A percentile compares a stretch with the other conserved stretches of the same genome.
phyloP scores from a whole-genome alignment of 495 filamentous ascomycete genomes.

The Trichoderma orchidacearum region DNA sequence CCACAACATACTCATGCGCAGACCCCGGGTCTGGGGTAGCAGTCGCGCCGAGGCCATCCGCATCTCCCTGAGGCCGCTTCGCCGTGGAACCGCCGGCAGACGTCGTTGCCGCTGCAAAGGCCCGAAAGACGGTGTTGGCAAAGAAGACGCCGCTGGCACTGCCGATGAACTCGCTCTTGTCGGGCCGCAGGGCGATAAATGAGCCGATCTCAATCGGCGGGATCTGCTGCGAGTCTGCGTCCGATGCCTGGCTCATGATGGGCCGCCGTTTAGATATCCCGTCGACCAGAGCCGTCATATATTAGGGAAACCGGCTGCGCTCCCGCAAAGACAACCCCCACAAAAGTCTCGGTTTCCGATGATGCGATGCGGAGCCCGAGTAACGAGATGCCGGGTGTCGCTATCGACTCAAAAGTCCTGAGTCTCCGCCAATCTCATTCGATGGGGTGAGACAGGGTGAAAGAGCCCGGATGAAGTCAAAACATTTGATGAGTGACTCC shows the following conservation, averaged over 20 bases:
- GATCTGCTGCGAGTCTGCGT: slow-evolving; percentile 1
- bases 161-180: not conserved
- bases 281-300: no score
- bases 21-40: not conserved
- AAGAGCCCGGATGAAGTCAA: not conserved
- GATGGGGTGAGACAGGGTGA: no score
- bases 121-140: not conserved
- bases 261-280: no score
- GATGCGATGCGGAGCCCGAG: no score
- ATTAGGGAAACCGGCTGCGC: not conserved
- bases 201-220: not conserved
- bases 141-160: not conserved
- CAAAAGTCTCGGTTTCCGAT: no score
- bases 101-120: not conserved
- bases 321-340: not conserved
- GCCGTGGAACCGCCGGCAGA: not conserved
- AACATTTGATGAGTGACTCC: no score
- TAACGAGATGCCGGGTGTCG: no score
- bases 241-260: not conserved
- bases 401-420: no score
- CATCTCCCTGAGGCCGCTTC: not conserved
- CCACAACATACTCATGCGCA: not conserved
- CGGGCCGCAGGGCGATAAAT: not conserved
- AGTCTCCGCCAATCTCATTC: no score
- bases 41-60: not conserved